Evolutionary conservation across 2,329 filamentous ascomycete genomes (phyloP).

Genomic region (Bertia moriformis): DNA sequence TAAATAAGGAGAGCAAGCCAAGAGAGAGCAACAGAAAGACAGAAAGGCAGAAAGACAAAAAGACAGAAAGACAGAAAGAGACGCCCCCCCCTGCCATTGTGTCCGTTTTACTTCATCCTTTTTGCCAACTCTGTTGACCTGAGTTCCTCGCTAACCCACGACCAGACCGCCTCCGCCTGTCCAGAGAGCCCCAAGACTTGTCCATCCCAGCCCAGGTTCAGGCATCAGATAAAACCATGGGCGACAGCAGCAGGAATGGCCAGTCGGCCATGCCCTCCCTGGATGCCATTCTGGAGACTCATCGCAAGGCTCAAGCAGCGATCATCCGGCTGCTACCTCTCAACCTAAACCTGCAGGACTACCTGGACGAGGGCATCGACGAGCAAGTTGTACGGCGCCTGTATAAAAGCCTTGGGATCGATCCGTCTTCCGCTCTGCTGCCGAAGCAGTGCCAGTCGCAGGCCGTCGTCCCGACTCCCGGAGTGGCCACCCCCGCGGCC

Average conservation of each 20-base stretch:
- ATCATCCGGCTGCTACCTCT: slow-evolving; percentile 49
- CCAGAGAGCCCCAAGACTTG: no score
- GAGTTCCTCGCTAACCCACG: no score
- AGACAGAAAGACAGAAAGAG: no score
- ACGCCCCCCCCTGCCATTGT: no score
- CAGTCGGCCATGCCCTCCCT: neutral
- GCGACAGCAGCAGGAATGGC: neutral
- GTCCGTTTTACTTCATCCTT: no score
- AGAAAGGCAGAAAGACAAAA: no score
- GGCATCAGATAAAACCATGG: neutral
- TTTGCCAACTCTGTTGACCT: no score
- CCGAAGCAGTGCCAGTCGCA: slow-evolving; percentile 8
- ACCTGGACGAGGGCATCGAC: slow-evolving; percentile 61
- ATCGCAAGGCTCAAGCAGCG: slow-evolving; percentile 49
- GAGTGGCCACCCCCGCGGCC: neutral
- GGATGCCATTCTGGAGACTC: slow-evolving; percentile 12
- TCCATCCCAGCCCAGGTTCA: no score
- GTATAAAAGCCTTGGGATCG: slow-evolving; percentile 55
- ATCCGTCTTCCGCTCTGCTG: neutral
- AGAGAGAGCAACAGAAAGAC: no score
- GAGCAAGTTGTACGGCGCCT: slow-evolving; percentile 43
- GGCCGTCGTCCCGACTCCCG: neutral
- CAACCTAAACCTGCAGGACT: slow-evolving; percentile 60
- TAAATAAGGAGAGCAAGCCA: no score
- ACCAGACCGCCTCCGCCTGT: no score